These are phyloP conservation scores for Fusarium gaditjirri DNA, from an alignment of 2,329 filamentous ascomycete species.

Conservation along the genomic window DNA sequence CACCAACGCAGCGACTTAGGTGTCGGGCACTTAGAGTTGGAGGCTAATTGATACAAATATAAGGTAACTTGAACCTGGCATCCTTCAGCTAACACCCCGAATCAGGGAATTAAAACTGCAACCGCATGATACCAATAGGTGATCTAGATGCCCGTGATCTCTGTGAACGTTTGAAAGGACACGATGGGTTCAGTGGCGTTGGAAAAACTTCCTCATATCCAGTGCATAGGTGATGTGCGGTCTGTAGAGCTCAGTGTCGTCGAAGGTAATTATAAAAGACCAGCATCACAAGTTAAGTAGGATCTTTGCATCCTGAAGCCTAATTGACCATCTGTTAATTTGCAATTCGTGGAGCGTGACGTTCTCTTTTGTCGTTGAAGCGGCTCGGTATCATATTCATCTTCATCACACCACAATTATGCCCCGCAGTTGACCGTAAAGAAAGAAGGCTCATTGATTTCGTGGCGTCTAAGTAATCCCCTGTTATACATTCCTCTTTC, in stretches of 20 bases:
- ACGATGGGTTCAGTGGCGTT: neutral
- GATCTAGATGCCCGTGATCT: neutral
- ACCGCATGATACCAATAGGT: neutral
- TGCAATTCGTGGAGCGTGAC: neutral
- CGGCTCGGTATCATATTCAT: constrained; percentile 4
- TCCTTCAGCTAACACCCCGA: neutral
- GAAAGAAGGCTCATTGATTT: constrained; percentile 37
- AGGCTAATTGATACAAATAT: neutral
- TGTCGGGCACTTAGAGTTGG: too few species aligned
- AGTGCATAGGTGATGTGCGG: neutral
- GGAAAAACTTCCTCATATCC: neutral
- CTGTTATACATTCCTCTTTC: constrained; percentile 48
- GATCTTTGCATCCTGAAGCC: neutral
- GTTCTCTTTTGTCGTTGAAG: neutral
- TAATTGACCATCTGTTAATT: neutral
- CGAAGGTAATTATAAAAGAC: neutral
- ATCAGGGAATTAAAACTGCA: neutral
- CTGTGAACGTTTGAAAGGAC: neutral
- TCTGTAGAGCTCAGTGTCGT: neutral
- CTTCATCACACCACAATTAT: neutral
- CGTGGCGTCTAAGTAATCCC: constrained; percentile 38
- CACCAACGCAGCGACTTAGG: neutral
- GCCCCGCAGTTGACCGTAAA: neutral
- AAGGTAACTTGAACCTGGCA: neutral
- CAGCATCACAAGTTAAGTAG: neutral